phyloP scores from a whole-genome alignment of 805 yeast species.

The Teunomyces atbi region DNA sequence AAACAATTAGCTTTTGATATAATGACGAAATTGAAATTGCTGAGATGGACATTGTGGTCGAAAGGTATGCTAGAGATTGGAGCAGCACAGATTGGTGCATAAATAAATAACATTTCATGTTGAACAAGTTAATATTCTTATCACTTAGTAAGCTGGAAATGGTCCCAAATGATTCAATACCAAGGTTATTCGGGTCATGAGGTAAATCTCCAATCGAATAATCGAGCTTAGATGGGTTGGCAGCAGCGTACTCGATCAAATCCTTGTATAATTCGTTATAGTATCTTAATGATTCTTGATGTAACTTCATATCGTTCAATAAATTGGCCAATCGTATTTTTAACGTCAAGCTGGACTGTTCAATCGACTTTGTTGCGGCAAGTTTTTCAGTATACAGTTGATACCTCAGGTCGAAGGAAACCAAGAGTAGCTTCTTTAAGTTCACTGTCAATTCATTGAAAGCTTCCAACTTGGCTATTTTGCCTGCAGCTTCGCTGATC shows the following conservation, averaged over 20 bases:
- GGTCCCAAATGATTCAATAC: neutral
- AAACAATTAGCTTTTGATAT: slow-evolving; percentile 33
- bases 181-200: neutral
- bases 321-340: slow-evolving; percentile 53
- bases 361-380: neutral
- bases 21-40: slow-evolving; percentile 40
- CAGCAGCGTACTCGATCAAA: slow-evolving; percentile 6
- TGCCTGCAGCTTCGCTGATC: slow-evolving; percentile 34
- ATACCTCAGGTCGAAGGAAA: slow-evolving; percentile 45
- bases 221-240: neutral
- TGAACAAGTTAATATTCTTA: slow-evolving; percentile 20
- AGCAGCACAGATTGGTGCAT: slow-evolving; percentile 34
- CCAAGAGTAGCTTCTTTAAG: slow-evolving; percentile 49
- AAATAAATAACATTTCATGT: slow-evolving; percentile 32
- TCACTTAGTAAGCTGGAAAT: slow-evolving; percentile 4
- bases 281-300: slow-evolving; percentile 57
- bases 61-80: slow-evolving; percentile 34
- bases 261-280: slow-evolving; percentile 46
- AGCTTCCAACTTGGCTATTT: slow-evolving; percentile 43
- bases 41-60: slow-evolving; percentile 40
- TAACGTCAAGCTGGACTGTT: slow-evolving; percentile 29
- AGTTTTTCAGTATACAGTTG: slow-evolving; percentile 11
- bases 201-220: neutral
- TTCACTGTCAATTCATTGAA: slow-evolving; percentile 48
- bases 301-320: slow-evolving; percentile 53